Percentiles rank a stretch among this genome's conserved stretches.
These are phyloP conservation scores for Spatholobus suberectus DNA, from an alignment of 306 rosid genomes.

Conservation along the genomic window DNA sequence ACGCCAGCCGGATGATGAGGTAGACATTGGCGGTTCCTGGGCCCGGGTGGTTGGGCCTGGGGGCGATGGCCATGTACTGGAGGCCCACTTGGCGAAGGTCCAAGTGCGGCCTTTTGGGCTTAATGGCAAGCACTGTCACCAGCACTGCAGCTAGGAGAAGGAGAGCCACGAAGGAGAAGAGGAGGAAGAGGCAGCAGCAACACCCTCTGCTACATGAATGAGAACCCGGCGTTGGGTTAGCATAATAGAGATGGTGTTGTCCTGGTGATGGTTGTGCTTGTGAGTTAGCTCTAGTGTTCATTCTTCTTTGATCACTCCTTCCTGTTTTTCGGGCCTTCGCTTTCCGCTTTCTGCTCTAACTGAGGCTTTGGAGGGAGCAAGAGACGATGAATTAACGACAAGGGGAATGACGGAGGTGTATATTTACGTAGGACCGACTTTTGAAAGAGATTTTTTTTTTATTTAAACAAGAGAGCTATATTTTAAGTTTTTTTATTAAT, in stretches of 20 bases:
- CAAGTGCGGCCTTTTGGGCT: constrained; percentile 77
- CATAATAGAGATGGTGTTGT: background rate
- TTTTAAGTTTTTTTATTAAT: too few relatives aligned
- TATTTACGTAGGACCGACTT: too few relatives aligned
- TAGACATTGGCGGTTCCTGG: constrained; percentile 56
- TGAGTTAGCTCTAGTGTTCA: background rate
- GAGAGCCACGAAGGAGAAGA: constrained; percentile 76
- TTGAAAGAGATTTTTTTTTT: too few relatives aligned
- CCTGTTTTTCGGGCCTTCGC: too few relatives aligned
- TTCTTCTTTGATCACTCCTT: background rate
- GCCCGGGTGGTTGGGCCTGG: background rate
- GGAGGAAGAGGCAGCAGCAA: constrained; percentile 79
- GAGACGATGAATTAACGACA: too few relatives aligned
- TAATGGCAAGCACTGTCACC: constrained; percentile 61
- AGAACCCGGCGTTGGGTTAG: background rate
- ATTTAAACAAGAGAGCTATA: too few relatives aligned
- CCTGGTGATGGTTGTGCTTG: background rate
- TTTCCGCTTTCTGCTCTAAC: too few relatives aligned
- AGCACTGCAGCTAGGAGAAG: constrained; percentile 61
- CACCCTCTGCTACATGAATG: constrained; percentile 67
- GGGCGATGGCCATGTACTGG: constrained; percentile 68
- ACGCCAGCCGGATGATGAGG: constrained; percentile 59
- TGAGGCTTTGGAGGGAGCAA: too few relatives aligned
- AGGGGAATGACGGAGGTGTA: too few relatives aligned
- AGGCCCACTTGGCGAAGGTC: constrained; percentile 72